These are phyloP conservation scores for Alternaria ventricosa DNA, from an alignment of 2,329 filamentous ascomycete genomes.

Conservation along the genomic window DNA sequence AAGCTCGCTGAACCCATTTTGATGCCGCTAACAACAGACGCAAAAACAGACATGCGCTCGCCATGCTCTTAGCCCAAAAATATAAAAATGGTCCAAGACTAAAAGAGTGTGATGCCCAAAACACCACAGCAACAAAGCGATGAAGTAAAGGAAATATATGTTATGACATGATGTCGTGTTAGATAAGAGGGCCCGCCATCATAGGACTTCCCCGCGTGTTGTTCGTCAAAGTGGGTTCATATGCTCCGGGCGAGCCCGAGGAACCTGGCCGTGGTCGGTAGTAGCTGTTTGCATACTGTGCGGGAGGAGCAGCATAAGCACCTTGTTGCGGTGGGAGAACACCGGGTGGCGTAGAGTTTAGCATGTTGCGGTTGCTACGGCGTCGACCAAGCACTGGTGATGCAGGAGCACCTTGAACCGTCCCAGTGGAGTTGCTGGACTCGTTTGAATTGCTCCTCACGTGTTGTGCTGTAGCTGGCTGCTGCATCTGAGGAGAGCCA, in stretches of 20 bases:
- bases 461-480: constrained; percentile 27
- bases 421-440: constrained; percentile 39
- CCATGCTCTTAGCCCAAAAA: neutral
- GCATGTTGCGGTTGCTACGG: constrained; percentile 46
- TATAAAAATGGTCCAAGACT: constrained; percentile 7
- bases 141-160: neutral
- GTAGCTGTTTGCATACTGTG: constrained; percentile 37
- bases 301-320: constrained; percentile 30
- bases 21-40: constrained; percentile 33
- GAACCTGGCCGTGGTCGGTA: constrained; percentile 39
- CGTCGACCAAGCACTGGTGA: constrained; percentile 41
- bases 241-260: constrained; percentile 24
- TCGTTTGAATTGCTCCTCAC: constrained; percentile 44
- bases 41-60: neutral
- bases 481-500: constrained; percentile 20
- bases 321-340: constrained; percentile 31
- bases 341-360: constrained; percentile 30
- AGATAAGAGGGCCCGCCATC: constrained; percentile 44
- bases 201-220: constrained; percentile 39
- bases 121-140: neutral
- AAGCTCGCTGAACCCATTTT: constrained; percentile 21
- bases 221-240: constrained; percentile 36
- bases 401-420: constrained; percentile 30
- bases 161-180: constrained; percentile 1
- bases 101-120: constrained; percentile 6